Percentiles rank a stretch among this genome's conserved stretches.
phyloP scores from a whole-genome alignment of 1,284 basidiomycete genomes.

The Microbotryum scabiosae region DNA sequence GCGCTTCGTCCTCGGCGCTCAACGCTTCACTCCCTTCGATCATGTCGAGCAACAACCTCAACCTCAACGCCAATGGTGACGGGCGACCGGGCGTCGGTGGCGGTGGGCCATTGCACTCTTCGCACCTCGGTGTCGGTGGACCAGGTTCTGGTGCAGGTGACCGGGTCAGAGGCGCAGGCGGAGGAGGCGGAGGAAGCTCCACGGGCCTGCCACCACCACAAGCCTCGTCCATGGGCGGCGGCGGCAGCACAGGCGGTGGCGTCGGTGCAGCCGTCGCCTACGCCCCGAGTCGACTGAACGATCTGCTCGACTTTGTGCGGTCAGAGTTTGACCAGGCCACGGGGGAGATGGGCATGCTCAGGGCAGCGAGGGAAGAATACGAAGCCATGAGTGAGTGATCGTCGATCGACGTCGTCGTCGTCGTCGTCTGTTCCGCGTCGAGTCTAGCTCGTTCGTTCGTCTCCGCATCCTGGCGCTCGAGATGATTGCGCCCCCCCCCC shows the following conservation, averaged over 20 bases:
- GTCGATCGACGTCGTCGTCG: background rate
- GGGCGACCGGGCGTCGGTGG: no score
- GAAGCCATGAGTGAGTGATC: constrained; percentile 53
- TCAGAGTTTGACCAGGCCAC: constrained; percentile 75
- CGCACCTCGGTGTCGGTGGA: no score
- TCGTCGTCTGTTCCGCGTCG: background rate
- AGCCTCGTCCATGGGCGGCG: background rate
- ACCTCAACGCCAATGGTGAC: no score
- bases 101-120: no score
- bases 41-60: no score
- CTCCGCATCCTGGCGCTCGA: no score
- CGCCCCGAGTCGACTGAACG: constrained; percentile 50
- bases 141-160: no score
- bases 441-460: background rate
- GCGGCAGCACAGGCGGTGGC: background rate
- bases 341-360: constrained; percentile 58
- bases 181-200: background rate
- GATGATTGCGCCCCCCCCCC: no score
- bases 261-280: background rate
- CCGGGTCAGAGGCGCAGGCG: no score
- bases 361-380: constrained; percentile 77
- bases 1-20: no score
- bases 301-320: constrained; percentile 72
- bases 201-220: background rate
- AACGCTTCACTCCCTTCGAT: no score